These are phyloP conservation scores for Andalucia godoyi DNA, from an alignment of 78 protist species.

Conservation along the genomic window DNA sequence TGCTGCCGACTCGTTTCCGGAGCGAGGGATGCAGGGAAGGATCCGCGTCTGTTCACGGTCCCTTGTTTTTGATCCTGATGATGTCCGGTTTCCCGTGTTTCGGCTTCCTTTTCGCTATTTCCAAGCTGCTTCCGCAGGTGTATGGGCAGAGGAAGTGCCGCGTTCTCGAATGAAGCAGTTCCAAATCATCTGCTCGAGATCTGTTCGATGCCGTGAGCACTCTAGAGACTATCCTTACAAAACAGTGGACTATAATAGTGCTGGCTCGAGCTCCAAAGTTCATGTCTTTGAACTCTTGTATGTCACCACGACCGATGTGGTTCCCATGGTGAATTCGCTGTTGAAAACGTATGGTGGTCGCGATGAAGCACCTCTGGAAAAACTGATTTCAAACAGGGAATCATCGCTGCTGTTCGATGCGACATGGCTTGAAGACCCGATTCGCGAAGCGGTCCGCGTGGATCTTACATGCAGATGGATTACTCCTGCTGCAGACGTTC, in stretches of 20 bases:
- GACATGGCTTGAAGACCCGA: too few relatives aligned
- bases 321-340: too few relatives aligned
- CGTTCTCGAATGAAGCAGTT: neutral
- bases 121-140: neutral
- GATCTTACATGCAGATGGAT: too few relatives aligned
- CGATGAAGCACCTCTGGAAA: too few relatives aligned
- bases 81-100: neutral
- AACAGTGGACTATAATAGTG: neutral
- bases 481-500: slow-evolving; percentile 52
- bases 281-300: too few relatives aligned
- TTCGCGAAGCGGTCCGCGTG: too few relatives aligned
- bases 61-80: neutral
- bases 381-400: too few relatives aligned
- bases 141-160: neutral
- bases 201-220: neutral
- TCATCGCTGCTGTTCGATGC: too few relatives aligned
- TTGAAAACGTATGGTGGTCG: too few relatives aligned
- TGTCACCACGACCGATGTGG: too few relatives aligned
- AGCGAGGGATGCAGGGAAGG: neutral
- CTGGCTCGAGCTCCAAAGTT: neutral
- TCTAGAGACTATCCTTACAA: neutral
- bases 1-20: too few relatives aligned
- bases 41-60: neutral
- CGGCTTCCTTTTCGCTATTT: neutral
- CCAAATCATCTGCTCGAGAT: neutral